phyloP scores from a whole-genome alignment of 2,329 filamentous ascomycete species.

The Monosporascus ibericus region DNA sequence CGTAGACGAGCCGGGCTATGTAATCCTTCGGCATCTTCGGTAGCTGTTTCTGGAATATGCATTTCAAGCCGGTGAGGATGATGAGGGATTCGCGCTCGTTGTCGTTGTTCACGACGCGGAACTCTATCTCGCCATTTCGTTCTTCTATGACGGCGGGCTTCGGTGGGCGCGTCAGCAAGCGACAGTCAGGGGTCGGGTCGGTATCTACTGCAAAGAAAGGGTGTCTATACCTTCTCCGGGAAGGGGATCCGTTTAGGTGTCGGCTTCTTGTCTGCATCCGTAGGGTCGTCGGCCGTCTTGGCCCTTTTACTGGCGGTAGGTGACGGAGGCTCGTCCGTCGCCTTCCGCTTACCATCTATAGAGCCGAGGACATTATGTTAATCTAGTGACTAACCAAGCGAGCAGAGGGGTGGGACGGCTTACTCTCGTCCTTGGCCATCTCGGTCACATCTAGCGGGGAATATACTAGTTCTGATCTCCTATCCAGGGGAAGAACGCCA shows the following conservation, averaged over 20 bases:
- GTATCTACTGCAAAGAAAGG: conserved; percentile 6
- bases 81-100: conserved; percentile 81
- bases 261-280: conserved; percentile 43
- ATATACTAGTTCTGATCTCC: not conserved
- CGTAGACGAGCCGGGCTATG: conserved; percentile 94
- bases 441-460: conserved; percentile 3
- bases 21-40: conserved; percentile 99
- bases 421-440: conserved; percentile 37
- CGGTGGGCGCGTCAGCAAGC: conserved; percentile 17
- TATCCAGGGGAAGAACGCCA: not conserved
- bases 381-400: not conserved
- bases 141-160: conserved; percentile 89
- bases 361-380: conserved; percentile 2
- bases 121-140: conserved; percentile 89
- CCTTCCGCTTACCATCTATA: conserved; percentile 64
- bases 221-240: conserved; percentile 66
- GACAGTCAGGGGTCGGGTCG: not conserved
- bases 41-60: conserved; percentile 96
- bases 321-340: conserved; percentile 57
- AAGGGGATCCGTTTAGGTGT: conserved; percentile 68
- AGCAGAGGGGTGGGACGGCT: conserved; percentile 5
- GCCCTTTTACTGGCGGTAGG: conserved; percentile 59
- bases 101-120: conserved; percentile 97
- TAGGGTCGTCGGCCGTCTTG: conserved; percentile 42
- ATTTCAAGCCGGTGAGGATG: conserved; percentile 91